Percentiles rank a stretch among this genome's conserved stretches.
These are phyloP conservation scores for Aspergillus eucalypticola DNA, from an alignment of 2,329 filamentous ascomycete species.

Conservation along the genomic window DNA sequence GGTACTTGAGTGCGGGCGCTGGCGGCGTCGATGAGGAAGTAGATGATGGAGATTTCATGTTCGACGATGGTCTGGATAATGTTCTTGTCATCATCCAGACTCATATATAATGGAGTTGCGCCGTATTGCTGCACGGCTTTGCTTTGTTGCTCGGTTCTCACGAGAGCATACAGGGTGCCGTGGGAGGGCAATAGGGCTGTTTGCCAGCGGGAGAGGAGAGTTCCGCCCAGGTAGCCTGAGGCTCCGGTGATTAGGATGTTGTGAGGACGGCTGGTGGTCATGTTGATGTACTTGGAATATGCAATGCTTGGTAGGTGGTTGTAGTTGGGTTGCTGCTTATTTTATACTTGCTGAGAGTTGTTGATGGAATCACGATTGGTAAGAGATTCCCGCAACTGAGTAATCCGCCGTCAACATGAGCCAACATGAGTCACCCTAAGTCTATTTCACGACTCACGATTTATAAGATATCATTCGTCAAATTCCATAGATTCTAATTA, in stretches of 20 bases:
- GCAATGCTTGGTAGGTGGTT: too few species aligned
- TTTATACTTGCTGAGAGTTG: too few species aligned
- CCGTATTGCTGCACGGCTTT: conserved; percentile 47
- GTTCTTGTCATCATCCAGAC: conserved; percentile 31
- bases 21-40: conserved; percentile 49
- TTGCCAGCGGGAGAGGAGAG: conserved; percentile 47
- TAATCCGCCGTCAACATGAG: too few species aligned
- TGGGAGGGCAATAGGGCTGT: conserved; percentile 45
- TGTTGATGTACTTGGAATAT: not conserved
- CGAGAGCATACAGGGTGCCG: conserved; percentile 50
- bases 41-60: conserved; percentile 52
- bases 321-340: too few species aligned
- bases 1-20: conserved; percentile 32
- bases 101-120: conserved; percentile 40
- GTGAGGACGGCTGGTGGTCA: not conserved
- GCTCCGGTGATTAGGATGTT: conserved; percentile 47
- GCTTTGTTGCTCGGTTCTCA: conserved; percentile 50
- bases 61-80: conserved; percentile 42
- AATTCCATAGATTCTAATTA: too few species aligned
- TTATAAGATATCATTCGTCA: too few species aligned
- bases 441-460: too few species aligned
- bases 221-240: conserved; percentile 57
- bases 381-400: too few species aligned
- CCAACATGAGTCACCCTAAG: too few species aligned
- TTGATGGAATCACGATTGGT: too few species aligned